Evolutionary conservation across 2,329 filamentous ascomycete genomes (phyloP).

Genomic region (Cryoendolithus antarcticus): DNA sequence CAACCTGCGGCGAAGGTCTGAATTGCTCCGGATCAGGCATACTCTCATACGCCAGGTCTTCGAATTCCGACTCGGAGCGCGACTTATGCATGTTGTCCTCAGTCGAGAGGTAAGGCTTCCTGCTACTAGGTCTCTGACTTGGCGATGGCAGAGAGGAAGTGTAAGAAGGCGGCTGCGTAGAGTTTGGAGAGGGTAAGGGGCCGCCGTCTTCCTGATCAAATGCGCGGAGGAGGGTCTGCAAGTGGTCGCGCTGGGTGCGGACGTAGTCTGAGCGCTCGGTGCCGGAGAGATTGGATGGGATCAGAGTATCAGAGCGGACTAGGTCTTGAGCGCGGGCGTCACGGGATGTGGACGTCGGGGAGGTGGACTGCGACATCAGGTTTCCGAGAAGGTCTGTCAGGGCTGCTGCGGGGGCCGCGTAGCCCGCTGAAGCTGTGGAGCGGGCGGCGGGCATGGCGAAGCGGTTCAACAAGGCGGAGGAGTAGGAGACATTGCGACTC

Average conservation of each 20-base stretch:
- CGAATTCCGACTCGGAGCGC: slow-evolving; percentile 77
- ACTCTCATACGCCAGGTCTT: slow-evolving; percentile 32
- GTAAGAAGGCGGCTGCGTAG: slow-evolving; percentile 1
- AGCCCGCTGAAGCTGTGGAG: slow-evolving; percentile 26
- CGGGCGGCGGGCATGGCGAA: slow-evolving; percentile 70
- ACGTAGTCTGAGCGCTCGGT: slow-evolving; percentile 65
- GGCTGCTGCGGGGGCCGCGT: slow-evolving; percentile 24
- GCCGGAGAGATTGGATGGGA: slow-evolving; percentile 57
- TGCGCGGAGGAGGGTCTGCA: slow-evolving; percentile 61
- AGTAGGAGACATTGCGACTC: slow-evolving; percentile 47
- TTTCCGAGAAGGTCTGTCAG: slow-evolving; percentile 62
- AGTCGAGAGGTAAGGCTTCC: slow-evolving; percentile 17
- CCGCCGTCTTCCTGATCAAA: slow-evolving; percentile 60
- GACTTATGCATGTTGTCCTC: slow-evolving; percentile 56
- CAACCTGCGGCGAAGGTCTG: slow-evolving; percentile 7
- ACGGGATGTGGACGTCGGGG: slow-evolving; percentile 23
- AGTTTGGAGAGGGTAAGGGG: not conserved
- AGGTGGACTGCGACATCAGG: slow-evolving; percentile 46
- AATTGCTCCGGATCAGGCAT: slow-evolving; percentile 24
- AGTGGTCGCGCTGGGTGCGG: slow-evolving; percentile 62
- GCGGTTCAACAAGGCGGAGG: slow-evolving; percentile 67
- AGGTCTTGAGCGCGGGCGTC: slow-evolving; percentile 38
- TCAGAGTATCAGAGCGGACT: slow-evolving; percentile 48
- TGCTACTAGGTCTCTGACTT: slow-evolving; percentile 7
- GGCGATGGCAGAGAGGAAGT: slow-evolving; percentile 11